Conservation (phyloP, 208 protist genomes). For the Crithidia sp. region DNA sequence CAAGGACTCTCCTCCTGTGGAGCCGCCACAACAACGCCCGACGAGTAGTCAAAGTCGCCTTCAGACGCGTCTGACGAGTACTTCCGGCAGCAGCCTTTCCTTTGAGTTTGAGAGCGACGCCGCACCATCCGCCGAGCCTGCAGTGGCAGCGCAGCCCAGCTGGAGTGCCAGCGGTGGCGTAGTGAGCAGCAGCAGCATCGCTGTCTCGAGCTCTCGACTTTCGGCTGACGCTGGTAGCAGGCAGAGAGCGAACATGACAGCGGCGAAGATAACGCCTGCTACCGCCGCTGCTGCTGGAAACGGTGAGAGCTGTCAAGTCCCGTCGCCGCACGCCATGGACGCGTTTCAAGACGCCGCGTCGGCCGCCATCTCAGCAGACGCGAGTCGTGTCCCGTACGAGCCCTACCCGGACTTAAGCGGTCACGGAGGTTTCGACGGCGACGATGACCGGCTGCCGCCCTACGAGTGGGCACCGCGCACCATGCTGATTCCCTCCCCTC, state of each 20-base stretch:
- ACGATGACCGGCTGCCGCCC: constrained; percentile 13
- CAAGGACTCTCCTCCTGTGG: too few species aligned
- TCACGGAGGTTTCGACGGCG: not conserved
- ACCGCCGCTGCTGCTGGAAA: too few species aligned
- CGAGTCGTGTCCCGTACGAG: constrained; percentile 17
- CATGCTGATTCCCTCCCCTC: constrained; percentile 13
- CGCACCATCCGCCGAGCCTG: not conserved
- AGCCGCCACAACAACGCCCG: not conserved
- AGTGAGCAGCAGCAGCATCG: not conserved
- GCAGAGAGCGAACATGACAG: not conserved
- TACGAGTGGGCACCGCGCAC: constrained; percentile 37
- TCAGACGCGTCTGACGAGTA: not conserved
- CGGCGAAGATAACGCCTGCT: too few species aligned
- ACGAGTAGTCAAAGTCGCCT: not conserved
- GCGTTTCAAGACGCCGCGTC: too few species aligned
- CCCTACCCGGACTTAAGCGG: constrained; percentile 15
- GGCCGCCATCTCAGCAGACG: not conserved
- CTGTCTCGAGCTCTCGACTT: not conserved
- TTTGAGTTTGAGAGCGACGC: constrained; percentile 10
- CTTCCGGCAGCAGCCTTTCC: constrained; percentile 9
- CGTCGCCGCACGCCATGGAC: too few species aligned
- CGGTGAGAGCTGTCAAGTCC: too few species aligned
- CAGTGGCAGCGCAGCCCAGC: not conserved
- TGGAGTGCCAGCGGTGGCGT: not conserved
- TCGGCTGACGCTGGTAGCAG: not conserved